Percentiles rank a stretch among this genome's conserved stretches.
Evolutionary conservation across 345 rosid species (phyloP).

Genomic region (Viola odorata): DNA sequence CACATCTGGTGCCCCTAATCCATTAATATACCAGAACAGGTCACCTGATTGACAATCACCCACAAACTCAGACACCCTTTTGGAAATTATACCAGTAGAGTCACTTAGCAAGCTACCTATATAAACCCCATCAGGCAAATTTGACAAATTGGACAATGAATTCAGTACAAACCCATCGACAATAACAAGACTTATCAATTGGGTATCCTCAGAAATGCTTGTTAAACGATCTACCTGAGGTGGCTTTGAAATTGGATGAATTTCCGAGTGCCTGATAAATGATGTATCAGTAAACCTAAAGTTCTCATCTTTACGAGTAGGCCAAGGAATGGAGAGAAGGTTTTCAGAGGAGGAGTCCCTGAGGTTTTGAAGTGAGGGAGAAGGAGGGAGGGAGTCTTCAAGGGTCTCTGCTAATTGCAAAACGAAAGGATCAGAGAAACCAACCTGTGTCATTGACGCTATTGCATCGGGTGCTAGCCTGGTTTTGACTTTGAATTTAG

Average conservation of each 20-base stretch:
- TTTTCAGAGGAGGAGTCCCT: slow-evolving; percentile 60
- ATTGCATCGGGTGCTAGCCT: not conserved
- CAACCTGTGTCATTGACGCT: slow-evolving; percentile 28
- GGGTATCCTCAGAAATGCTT: slow-evolving; percentile 31
- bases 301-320: slow-evolving; percentile 77
- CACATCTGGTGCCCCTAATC: slow-evolving; percentile 84
- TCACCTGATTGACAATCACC: slow-evolving; percentile 69
- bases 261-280: slow-evolving; percentile 51
- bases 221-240: slow-evolving; percentile 28
- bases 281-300: slow-evolving; percentile 89
- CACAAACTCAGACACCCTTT: slow-evolving; percentile 40
- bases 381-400: slow-evolving; percentile 65
- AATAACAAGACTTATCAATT: slow-evolving; percentile 42
- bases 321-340: slow-evolving; percentile 81
- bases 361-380: slow-evolving; percentile 55
- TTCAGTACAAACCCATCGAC: slow-evolving; percentile 64
- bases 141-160: slow-evolving; percentile 38
- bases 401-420: slow-evolving; percentile 79
- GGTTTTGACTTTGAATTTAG: slow-evolving; percentile 5
- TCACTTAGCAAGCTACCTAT: slow-evolving; percentile 57
- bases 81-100: slow-evolving; percentile 30
- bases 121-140: slow-evolving; percentile 69
- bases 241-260: slow-evolving; percentile 52
- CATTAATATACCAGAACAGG: slow-evolving; percentile 85
- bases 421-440: slow-evolving; percentile 84